Base-by-base conservation (phyloP, 129 eudicot species). In the Pittosporum tobira region DNA sequence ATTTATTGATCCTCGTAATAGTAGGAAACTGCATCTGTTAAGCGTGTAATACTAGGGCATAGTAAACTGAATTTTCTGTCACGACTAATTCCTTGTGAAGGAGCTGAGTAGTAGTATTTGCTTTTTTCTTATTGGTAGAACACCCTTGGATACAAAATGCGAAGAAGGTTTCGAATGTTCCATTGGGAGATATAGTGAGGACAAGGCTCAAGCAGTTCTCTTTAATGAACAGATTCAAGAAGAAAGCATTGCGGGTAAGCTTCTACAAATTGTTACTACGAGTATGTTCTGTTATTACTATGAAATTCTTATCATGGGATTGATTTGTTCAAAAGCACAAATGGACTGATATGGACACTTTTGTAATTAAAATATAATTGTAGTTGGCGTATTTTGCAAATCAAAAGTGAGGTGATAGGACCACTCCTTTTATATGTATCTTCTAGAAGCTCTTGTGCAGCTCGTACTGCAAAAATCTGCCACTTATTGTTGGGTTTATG, bases 121-220 rank as follows among this genome's bases (percentile, higher is more conserved):
- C 44, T 23, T 14, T 54, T 9, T 54, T 71, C 12, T 73, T 51
- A 42, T 6, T 64, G 50, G 74, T 53, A 91, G 98, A 91, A 61
- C 96, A 91, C 50, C 96, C 96, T 12, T 91, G 98, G 98, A 71
- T 91, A 66, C 94, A 83, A 56, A 83, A 91, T 46, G 87, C 87
- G 20, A 91, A 91, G 70, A 91, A 86, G 72, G 95, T 96, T 64
- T 72, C 98, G 53, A 91, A 91, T 79, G 98, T 91, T 34, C 94
- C 98, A 3, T 79, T 91, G 70, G 96, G 96, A 51, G 98, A 91
- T 76, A 83, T 91, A 44, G 98, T 91, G 50, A 91, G 96, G 71
- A 71, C 96, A 21, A 74, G 98, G 40, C 94, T 91, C 36, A 91
- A 77, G 83, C 98, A 91, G 65, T 91, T 91, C 67, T 82, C 95